These are phyloP conservation scores for Mucuna pruriens DNA, from an alignment of 306 rosid genomes.

Conservation along the genomic window DNA sequence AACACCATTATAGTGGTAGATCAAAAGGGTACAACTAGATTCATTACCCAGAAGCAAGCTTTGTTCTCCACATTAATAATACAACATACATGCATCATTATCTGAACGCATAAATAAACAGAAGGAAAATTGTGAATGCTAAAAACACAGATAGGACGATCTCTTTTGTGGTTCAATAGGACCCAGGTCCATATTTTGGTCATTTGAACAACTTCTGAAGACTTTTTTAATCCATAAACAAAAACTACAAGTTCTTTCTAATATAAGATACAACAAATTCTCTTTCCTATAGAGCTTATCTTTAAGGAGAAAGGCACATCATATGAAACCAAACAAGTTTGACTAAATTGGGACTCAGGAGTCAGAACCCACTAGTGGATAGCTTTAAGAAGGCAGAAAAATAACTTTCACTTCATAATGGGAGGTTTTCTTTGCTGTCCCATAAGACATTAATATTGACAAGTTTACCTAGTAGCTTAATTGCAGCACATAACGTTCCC, in stretches of 20 bases:
- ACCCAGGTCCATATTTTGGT: neutral
- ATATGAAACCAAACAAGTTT: constrained; percentile 28
- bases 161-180: constrained; percentile 17
- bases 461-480: constrained; percentile 83
- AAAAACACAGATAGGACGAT: neutral
- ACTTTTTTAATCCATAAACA: neutral
- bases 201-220: constrained; percentile 18
- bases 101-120: constrained; percentile 19
- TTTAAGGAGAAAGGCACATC: neutral
- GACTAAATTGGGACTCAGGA: neutral
- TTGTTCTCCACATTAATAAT: constrained; percentile 4
- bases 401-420: neutral
- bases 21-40: constrained; percentile 20
- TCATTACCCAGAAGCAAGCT: constrained; percentile 19
- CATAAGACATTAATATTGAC: constrained; percentile 3
- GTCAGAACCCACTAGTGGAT: neutral
- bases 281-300: constrained; percentile 12
- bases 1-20: neutral
- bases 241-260: constrained; percentile 3
- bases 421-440: neutral
- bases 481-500: constrained; percentile 91
- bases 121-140: constrained; percentile 4
- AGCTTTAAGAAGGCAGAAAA: neutral
- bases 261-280: constrained; percentile 13
- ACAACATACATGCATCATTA: neutral